phyloP scores from a whole-genome alignment of 2,329 filamentous ascomycete genomes.

The Hypoxylon sp. region DNA sequence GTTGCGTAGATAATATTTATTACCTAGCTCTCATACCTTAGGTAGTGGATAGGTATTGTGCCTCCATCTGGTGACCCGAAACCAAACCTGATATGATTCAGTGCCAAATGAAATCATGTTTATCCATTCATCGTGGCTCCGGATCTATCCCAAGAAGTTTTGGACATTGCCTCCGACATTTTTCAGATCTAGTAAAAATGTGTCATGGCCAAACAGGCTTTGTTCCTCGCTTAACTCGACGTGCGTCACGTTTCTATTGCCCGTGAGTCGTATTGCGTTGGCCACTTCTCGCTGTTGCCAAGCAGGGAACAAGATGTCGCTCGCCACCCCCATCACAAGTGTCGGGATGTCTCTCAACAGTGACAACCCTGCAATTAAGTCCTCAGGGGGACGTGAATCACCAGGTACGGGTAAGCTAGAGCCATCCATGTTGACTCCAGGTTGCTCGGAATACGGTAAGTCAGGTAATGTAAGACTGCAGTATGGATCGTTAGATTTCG shows the following conservation, averaged over 20 bases:
- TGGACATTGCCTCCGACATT: slow-evolving; percentile 89
- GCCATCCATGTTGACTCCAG: slow-evolving; percentile 56
- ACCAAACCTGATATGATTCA: neutral
- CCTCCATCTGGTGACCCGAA: slow-evolving; percentile 3
- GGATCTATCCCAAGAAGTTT: slow-evolving; percentile 76
- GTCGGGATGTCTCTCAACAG: slow-evolving; percentile 82
- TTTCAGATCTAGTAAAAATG: slow-evolving; percentile 91
- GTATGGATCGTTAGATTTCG: slow-evolving; percentile 59
- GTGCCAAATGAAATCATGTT: neutral
- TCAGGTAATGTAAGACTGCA: slow-evolving; percentile 89
- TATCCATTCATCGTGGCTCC: neutral
- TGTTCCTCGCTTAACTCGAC: slow-evolving; percentile 94
- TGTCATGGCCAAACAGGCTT: slow-evolving; percentile 96
- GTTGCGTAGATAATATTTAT: neutral
- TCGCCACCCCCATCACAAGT: slow-evolving; percentile 92
- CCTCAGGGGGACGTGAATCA: slow-evolving; percentile 74
- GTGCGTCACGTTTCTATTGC: slow-evolving; percentile 87
- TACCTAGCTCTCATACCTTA: too few relatives aligned
- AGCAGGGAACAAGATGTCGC: slow-evolving; percentile 95
- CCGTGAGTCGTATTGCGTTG: slow-evolving; percentile 80
- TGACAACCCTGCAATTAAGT: slow-evolving; percentile 82
- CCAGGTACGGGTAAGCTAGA: slow-evolving; percentile 53
- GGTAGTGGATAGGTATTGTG: neutral
- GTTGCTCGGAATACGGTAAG: slow-evolving; percentile 87
- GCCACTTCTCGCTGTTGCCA: slow-evolving; percentile 98